These are phyloP conservation scores for Tolypocladium pustulatum DNA, from an alignment of 2,329 filamentous ascomycete genomes.

Conservation along the genomic window DNA sequence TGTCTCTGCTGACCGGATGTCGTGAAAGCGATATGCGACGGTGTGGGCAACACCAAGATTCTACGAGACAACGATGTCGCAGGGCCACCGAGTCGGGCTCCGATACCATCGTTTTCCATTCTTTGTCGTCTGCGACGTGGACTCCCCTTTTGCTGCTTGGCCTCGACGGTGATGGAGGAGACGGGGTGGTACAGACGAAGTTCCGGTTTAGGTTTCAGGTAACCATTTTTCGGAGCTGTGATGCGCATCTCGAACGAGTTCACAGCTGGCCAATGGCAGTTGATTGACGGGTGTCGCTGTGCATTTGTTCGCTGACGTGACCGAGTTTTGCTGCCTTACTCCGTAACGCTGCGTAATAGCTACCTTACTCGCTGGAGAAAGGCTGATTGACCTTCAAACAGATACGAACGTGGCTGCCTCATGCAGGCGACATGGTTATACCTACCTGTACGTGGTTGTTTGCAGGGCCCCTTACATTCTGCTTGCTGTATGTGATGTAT, in stretches of 20 bases:
- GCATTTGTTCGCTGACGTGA: background rate
- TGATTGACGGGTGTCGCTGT: background rate
- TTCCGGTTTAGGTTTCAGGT: background rate
- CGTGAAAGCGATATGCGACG: background rate
- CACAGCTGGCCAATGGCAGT: background rate
- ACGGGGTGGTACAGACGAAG: background rate
- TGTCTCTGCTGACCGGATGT: background rate
- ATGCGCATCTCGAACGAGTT: background rate
- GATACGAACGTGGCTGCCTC: background rate
- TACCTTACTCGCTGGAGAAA: background rate
- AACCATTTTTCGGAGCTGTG: background rate
- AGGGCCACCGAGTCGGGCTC: background rate
- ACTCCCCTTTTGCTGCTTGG: background rate
- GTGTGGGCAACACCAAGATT: background rate
- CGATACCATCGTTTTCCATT: background rate
- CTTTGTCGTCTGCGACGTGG: background rate
- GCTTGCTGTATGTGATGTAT: background rate
- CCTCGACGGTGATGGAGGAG: background rate
- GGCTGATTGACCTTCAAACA: background rate
- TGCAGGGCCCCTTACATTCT: background rate
- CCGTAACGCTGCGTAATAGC: background rate
- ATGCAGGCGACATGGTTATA: background rate
- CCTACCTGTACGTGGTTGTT: background rate
- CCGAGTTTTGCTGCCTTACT: too few species aligned
- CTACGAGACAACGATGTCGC: background rate